A percentile compares a stretch with the other conserved stretches of the same genome.
phyloP scores from a whole-genome alignment of 179 eudicot genomes.

The Beta corolliflora region DNA sequence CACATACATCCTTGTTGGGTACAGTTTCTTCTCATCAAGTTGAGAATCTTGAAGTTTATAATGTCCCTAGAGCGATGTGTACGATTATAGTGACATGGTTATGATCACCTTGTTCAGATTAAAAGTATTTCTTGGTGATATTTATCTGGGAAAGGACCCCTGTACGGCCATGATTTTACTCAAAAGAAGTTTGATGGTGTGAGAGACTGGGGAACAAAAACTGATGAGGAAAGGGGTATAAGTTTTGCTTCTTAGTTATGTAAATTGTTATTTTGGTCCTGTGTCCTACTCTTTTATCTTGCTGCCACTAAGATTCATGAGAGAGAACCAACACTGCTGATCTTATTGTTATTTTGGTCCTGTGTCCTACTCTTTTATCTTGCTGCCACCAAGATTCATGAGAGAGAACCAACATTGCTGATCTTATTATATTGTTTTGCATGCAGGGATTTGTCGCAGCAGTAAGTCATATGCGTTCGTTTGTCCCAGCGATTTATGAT shows the following conservation, averaged over 20 bases:
- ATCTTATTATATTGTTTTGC: conserved; percentile 17
- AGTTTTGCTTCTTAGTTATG: not conserved
- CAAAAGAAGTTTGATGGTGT: not conserved
- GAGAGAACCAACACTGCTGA: conserved; percentile 15
- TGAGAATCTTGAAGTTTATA: no score
- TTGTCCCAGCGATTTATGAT: conserved; percentile 93
- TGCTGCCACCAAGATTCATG: conserved; percentile 6
- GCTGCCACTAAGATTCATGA: conserved; percentile 6
- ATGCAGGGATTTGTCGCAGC: conserved; percentile 89
- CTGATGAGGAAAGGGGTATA: not conserved
- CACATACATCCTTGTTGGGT: no score
- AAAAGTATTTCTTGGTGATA: not conserved
- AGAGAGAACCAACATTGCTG: conserved; percentile 14
- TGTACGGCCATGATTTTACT: not conserved
- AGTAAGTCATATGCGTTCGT: conserved; percentile 80
- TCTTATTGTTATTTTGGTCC: not conserved
- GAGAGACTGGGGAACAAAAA: not conserved
- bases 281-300: not conserved
- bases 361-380: conserved; percentile 1
- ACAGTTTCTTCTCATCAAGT: no score
- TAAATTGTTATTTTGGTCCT: not conserved
- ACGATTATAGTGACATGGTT: not conserved
- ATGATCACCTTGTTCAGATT: not conserved
- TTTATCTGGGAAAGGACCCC: not conserved
- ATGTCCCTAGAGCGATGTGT: not conserved